These are phyloP conservation scores for Hemileccinum rubropunctum DNA, from an alignment of 768 basidiomycete genomes.

Conservation along the genomic window DNA sequence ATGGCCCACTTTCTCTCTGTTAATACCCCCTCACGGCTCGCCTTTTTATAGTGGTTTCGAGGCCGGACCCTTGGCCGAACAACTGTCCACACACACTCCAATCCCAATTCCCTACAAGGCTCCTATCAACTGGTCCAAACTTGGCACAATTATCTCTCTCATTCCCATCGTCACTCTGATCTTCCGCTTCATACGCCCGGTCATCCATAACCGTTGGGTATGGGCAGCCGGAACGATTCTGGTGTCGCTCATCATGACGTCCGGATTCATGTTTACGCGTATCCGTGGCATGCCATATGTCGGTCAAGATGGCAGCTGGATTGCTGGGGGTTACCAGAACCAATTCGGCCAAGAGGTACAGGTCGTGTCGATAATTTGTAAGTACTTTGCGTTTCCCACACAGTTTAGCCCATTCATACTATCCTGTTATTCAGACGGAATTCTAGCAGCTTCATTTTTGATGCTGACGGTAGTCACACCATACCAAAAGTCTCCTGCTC, in stretches of 20 bases:
- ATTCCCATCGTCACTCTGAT: constrained; percentile 47
- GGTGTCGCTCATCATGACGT: constrained; percentile 79
- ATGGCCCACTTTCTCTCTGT: constrained; percentile 21
- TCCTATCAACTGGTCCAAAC: constrained; percentile 71
- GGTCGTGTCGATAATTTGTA: constrained; percentile 83
- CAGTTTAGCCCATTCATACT: neutral
- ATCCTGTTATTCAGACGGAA: constrained; percentile 59
- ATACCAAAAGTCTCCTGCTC: constrained; percentile 61
- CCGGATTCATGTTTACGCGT: constrained; percentile 95
- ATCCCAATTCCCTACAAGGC: constrained; percentile 77
- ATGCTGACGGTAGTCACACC: constrained; percentile 84
- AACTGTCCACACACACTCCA: constrained; percentile 72
- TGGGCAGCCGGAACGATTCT: constrained; percentile 68
- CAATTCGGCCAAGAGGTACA: constrained; percentile 94
- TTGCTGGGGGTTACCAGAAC: constrained; percentile 84
- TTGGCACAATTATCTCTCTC: constrained; percentile 45
- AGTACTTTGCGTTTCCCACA: constrained; percentile 32
- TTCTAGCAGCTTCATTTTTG: constrained; percentile 73
- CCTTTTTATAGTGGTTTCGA: constrained; percentile 71
- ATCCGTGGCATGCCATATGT: constrained; percentile 79
- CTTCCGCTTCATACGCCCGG: constrained; percentile 59
- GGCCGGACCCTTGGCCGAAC: constrained; percentile 70
- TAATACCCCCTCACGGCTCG: neutral
- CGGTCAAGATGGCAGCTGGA: constrained; percentile 67
- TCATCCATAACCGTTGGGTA: constrained; percentile 70